A percentile compares a stretch with the other conserved stretches of the same genome.
Evolutionary conservation across 768 basidiomycete genomes (phyloP).

Genomic region (Leccinum truebloodii): DNA sequence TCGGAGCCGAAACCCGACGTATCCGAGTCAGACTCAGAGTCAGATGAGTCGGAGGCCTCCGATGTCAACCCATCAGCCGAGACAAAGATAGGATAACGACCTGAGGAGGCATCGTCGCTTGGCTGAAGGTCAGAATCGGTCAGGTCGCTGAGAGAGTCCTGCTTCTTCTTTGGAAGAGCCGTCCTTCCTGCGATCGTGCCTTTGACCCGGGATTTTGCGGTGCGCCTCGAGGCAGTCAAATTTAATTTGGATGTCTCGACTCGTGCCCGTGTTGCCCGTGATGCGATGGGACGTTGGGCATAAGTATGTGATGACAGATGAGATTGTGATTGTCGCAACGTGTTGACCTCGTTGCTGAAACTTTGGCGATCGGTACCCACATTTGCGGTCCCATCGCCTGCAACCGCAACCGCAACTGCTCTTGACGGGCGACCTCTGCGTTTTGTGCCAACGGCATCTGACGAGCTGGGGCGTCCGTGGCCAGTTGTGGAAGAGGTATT

Average conservation of each 20-base stretch:
- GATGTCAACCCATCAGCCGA: slow-evolving; percentile 61
- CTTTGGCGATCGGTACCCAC: slow-evolving; percentile 23
- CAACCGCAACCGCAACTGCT: slow-evolving; percentile 35
- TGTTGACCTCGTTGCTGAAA: slow-evolving; percentile 35
- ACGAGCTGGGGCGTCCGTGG: slow-evolving; percentile 22
- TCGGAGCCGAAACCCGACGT: slow-evolving; percentile 49
- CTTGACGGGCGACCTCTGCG: slow-evolving; percentile 62
- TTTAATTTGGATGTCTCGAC: slow-evolving; percentile 31
- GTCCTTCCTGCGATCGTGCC: slow-evolving; percentile 34
- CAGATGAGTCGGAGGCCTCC: slow-evolving; percentile 46
- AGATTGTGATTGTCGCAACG: slow-evolving; percentile 39
- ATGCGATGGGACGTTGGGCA: slow-evolving; percentile 22
- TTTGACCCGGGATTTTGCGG: slow-evolving; percentile 41
- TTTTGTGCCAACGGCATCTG: slow-evolving; percentile 36
- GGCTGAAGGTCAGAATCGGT: slow-evolving; percentile 32
- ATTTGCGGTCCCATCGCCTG: slow-evolving; percentile 27
- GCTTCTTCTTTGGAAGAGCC: slow-evolving; percentile 23
- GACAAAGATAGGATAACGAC: slow-evolving; percentile 65
- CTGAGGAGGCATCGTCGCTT: slow-evolving; percentile 38
- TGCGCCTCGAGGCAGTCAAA: slow-evolving; percentile 34
- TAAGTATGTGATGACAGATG: slow-evolving; percentile 31
- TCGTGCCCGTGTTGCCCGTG: slow-evolving; percentile 27
- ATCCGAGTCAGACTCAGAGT: slow-evolving; percentile 38
- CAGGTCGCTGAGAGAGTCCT: slow-evolving; percentile 15
- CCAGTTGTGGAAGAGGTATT: slow-evolving; percentile 29